Conservation (phyloP, 78 protist species). For the Thecamonas trahens region DNA sequence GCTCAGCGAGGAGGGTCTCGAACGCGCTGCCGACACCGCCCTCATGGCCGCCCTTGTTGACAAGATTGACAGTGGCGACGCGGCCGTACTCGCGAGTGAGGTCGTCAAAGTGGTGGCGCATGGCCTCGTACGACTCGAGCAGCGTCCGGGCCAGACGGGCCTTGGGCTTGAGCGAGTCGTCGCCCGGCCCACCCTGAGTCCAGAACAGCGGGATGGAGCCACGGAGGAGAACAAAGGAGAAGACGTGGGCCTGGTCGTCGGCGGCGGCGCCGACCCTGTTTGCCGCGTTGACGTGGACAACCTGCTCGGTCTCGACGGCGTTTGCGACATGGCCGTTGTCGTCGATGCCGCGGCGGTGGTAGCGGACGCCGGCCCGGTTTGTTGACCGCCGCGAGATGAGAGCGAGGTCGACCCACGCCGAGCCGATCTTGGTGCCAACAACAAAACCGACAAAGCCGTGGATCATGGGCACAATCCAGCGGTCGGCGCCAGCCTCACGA, state of each 20-base stretch:
- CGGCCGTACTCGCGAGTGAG: too few relatives aligned
- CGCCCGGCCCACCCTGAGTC: conserved; percentile 63
- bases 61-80: too few relatives aligned
- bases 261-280: too few relatives aligned
- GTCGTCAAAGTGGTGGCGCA: too few relatives aligned
- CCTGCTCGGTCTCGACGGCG: conserved; percentile 95
- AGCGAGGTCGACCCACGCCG: conserved; percentile 36
- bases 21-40: too few relatives aligned
- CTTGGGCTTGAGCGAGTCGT: conserved; percentile 15
- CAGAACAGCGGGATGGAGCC: conserved; percentile 97
- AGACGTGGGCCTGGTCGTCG: neutral
- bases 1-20: too few relatives aligned
- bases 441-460: conserved; percentile 75
- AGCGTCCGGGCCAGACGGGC: too few relatives aligned
- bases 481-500: too few relatives aligned
- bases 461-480: conserved; percentile 69
- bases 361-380: conserved; percentile 93
- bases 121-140: too few relatives aligned
- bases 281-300: conserved; percentile 64
- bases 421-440: too few relatives aligned
- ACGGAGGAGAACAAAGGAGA: conserved; percentile 67
- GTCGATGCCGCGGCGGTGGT: conserved; percentile 87
- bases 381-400: conserved; percentile 90
- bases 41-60: too few relatives aligned
- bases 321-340: conserved; percentile 91